phyloP scores from a whole-genome alignment of 2,329 filamentous ascomycete species.

The Pseudocercospora eumusae region DNA sequence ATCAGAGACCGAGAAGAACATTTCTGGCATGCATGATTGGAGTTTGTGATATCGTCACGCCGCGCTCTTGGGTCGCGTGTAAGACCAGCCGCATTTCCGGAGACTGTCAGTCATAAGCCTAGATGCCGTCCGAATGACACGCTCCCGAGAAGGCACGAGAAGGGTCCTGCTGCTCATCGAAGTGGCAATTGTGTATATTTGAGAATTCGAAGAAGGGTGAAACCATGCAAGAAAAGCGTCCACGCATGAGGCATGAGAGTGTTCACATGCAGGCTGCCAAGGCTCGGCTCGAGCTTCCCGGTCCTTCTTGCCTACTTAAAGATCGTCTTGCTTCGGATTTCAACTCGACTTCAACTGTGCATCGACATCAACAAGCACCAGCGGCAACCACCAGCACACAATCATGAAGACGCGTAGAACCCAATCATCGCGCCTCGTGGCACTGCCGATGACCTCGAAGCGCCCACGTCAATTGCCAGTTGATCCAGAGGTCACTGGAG shows the following conservation, averaged over 20 bases:
- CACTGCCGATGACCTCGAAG: not conserved
- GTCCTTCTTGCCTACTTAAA: too few relatives aligned
- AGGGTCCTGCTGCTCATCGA: not conserved
- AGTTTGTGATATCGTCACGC: not conserved
- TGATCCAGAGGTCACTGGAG: too few relatives aligned
- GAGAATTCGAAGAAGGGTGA: too few relatives aligned
- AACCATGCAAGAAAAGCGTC: too few relatives aligned
- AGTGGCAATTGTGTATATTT: too few relatives aligned
- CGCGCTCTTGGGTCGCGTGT: not conserved
- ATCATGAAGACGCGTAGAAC: not conserved
- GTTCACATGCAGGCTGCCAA: too few relatives aligned
- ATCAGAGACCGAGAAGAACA: not conserved
- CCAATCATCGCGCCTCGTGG: not conserved
- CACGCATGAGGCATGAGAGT: too few relatives aligned
- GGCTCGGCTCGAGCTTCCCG: too few relatives aligned
- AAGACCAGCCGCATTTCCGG: not conserved
- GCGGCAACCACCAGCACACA: not conserved
- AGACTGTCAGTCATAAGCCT: not conserved
- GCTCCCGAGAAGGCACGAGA: not conserved
- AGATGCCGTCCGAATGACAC: not conserved
- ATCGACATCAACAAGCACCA: not conserved
- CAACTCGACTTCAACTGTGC: not conserved
- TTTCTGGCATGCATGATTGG: not conserved
- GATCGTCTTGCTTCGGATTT: not conserved
- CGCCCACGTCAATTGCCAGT: not conserved